phyloP scores from a whole-genome alignment of 2,329 filamentous ascomycete genomes.

The Pseudocercospora fijiensis region DNA sequence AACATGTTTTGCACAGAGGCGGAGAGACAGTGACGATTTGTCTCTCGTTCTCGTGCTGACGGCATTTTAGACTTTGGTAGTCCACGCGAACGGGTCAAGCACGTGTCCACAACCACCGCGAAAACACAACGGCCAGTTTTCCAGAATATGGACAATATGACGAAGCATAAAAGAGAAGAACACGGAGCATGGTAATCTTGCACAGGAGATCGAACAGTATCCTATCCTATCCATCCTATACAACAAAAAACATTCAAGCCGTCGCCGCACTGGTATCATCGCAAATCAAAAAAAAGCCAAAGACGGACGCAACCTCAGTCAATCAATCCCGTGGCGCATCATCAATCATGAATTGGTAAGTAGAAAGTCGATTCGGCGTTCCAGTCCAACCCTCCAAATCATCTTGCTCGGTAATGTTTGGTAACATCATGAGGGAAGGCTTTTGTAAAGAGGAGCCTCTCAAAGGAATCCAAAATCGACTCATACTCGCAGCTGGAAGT shows the following conservation, averaged over 20 bases:
- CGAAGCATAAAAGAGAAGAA: not conserved
- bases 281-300: not conserved
- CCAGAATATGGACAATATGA: not conserved
- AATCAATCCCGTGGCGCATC: not conserved
- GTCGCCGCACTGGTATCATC: conserved; percentile 1
- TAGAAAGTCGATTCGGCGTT: not conserved
- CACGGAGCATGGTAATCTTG: too few relatives aligned
- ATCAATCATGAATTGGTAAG: not conserved
- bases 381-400: not conserved
- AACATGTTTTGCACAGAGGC: not conserved
- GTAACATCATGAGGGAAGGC: not conserved
- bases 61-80: conserved; percentile 1
- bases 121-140: too few relatives aligned
- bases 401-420: conserved; percentile 1
- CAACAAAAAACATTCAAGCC: not conserved
- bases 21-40: not conserved
- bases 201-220: too few relatives aligned
- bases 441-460: not conserved
- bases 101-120: not conserved
- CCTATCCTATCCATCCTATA: not conserved
- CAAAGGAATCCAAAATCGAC: not conserved
- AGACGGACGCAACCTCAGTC: not conserved
- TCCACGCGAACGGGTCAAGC: not conserved
- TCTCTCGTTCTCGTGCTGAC: not conserved
- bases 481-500: not conserved